Evolutionary conservation across 2,329 filamentous ascomycete species (phyloP).

Genomic region (Apiospora hydei): DNA sequence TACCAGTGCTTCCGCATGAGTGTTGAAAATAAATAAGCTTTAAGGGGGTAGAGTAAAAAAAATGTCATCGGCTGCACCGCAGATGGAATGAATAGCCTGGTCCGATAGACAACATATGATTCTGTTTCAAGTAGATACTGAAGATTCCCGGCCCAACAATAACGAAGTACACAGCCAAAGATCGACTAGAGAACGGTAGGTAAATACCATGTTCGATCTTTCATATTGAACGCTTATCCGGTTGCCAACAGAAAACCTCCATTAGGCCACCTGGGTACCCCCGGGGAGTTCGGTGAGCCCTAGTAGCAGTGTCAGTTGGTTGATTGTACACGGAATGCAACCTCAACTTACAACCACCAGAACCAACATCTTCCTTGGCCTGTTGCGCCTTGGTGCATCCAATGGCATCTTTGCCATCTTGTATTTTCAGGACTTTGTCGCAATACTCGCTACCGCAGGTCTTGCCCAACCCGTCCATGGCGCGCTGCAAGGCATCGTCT

Average conservation of each 20-base stretch:
- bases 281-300: slow-evolving; percentile 23
- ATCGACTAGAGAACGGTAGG: too few species aligned
- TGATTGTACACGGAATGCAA: rapidly evolving
- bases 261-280: slow-evolving; percentile 2
- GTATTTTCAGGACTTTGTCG: slow-evolving; percentile 51
- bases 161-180: too few species aligned
- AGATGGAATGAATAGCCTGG: too few species aligned
- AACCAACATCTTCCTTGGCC: slow-evolving; percentile 51
- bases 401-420: slow-evolving; percentile 53
- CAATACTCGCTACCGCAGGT: slow-evolving; percentile 52
- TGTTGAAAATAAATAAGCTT: too few species aligned
- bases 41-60: too few species aligned
- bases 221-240: too few species aligned
- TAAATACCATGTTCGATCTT: too few species aligned
- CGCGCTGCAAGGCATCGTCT: slow-evolving; percentile 53
- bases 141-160: too few species aligned
- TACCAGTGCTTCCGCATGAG: too few species aligned
- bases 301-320: neutral
- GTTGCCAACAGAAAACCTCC: neutral
- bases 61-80: too few species aligned
- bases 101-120: too few species aligned
- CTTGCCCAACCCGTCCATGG: slow-evolving; percentile 58
- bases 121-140: too few species aligned
- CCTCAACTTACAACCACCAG: slow-evolving; percentile 53
- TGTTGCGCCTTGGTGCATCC: slow-evolving; percentile 54